Evolutionary conservation across 768 basidiomycete species (phyloP).

Genomic region (Cystofilobasidium capitatum): DNA sequence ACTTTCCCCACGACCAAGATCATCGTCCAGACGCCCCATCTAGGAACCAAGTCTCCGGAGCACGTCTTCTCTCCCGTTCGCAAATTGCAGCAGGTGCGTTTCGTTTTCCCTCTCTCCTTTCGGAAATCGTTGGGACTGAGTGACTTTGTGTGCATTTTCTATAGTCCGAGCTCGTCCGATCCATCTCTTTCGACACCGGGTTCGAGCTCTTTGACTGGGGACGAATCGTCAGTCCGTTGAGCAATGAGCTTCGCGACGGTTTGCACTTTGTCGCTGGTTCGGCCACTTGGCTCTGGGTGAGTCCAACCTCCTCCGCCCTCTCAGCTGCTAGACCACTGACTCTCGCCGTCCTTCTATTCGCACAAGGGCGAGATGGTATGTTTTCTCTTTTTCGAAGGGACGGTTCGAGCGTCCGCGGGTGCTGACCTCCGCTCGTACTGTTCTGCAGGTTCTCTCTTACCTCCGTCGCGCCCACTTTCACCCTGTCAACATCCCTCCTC

Average conservation of each 20-base stretch:
- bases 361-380: slow-evolving; percentile 22
- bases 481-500: not conserved
- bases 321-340: not conserved
- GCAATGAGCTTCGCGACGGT: slow-evolving; percentile 18
- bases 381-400: too few species aligned
- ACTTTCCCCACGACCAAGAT: slow-evolving; percentile 24
- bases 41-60: slow-evolving; percentile 4
- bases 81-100: slow-evolving; percentile 21
- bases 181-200: slow-evolving; percentile 17
- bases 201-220: slow-evolving; percentile 26
- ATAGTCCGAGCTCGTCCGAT: slow-evolving; percentile 7
- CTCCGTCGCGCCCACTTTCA: slow-evolving; percentile 11
- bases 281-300: slow-evolving; percentile 18
- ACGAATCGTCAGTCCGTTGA: slow-evolving; percentile 9
- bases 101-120: not conserved
- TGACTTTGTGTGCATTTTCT: not conserved
- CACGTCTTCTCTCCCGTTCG: slow-evolving; percentile 18
- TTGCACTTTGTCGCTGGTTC: slow-evolving; percentile 16
- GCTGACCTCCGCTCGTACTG: not conserved
- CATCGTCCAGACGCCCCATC: slow-evolving; percentile 22
- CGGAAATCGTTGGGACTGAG: not conserved
- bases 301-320: not conserved
- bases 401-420: not conserved
- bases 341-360: not conserved
- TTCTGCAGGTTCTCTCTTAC: slow-evolving; percentile 16